These are phyloP conservation scores for Pseudogymnoascus verrucosus DNA, from an alignment of 2,329 filamentous ascomycete species.

Conservation along the genomic window DNA sequence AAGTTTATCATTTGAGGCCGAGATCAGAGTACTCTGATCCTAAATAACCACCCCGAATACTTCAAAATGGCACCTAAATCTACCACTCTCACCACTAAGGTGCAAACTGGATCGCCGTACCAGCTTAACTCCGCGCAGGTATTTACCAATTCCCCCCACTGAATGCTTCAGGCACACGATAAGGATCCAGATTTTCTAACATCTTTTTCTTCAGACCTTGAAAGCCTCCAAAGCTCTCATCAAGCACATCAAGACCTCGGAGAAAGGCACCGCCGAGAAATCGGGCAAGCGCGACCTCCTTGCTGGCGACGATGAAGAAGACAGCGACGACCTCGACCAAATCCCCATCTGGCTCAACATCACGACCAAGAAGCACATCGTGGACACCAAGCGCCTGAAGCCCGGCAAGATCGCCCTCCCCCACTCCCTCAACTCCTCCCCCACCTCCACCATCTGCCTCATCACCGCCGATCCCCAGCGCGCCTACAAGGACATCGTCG, in stretches of 20 bases:
- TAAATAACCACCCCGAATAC: constrained; percentile 7
- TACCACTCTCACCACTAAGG: constrained; percentile 26
- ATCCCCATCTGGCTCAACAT: constrained; percentile 54
- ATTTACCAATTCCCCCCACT: constrained; percentile 7
- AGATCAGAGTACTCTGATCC: constrained; percentile 9
- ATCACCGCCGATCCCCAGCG: constrained; percentile 78
- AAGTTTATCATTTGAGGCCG: constrained; percentile 8
- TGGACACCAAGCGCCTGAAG: constrained; percentile 71
- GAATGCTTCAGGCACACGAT: not conserved
- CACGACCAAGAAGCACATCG: constrained; percentile 58
- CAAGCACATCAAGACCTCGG: constrained; percentile 50
- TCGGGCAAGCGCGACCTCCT: constrained; percentile 50
- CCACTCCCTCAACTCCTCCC: constrained; percentile 62
- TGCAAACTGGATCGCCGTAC: constrained; percentile 27
- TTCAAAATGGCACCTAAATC: constrained; percentile 23
- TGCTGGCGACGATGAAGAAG: constrained; percentile 37
- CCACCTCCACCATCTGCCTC: constrained; percentile 67
- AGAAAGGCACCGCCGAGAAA: constrained; percentile 38
- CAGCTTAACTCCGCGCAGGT: constrained; percentile 28
- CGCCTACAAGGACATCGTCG: constrained; percentile 82
- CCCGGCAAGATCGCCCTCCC: constrained; percentile 75
- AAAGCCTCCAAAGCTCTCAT: constrained; percentile 57
- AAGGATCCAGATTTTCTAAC: not conserved
- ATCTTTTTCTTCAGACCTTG: constrained; percentile 37
- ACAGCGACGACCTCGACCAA: constrained; percentile 35